Percentiles rank a stretch among this genome's conserved stretches.
phyloP scores from a whole-genome alignment of 2,329 filamentous ascomycete species.

The Colletotrichum sojae region DNA sequence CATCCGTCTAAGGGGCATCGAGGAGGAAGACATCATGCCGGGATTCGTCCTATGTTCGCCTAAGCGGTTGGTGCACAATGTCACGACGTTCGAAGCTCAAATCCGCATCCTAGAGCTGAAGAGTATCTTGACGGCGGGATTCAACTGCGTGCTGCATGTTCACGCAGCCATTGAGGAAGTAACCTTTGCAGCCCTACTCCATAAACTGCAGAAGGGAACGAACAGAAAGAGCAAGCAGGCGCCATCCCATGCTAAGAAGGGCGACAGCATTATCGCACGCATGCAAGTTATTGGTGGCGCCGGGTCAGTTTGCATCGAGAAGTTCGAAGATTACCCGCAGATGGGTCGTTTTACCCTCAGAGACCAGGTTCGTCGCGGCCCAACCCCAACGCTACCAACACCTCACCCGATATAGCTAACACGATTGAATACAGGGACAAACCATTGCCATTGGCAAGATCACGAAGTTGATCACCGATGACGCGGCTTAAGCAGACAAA shows the following conservation, averaged over 20 bases:
- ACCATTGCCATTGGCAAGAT: conserved; percentile 99
- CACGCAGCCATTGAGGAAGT: conserved; percentile 98
- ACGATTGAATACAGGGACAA: conserved; percentile 78
- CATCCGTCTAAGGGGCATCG: conserved; percentile 90
- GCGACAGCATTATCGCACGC: conserved; percentile 89
- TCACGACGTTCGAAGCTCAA: conserved; percentile 92
- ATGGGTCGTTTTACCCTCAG: conserved; percentile 91
- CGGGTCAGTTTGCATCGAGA: conserved; percentile 91
- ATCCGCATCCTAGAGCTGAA: conserved; percentile 96
- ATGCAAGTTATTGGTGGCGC: conserved; percentile 89
- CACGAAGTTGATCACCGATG: conserved; percentile 80
- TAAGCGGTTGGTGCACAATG: conserved; percentile 93
- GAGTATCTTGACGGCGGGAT: conserved; percentile 92
- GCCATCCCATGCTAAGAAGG: conserved; percentile 89
- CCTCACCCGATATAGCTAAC: conserved; percentile 40
- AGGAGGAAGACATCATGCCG: conserved; percentile 96
- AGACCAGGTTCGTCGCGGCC: conserved; percentile 77
- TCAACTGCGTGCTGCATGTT: conserved; percentile 98
- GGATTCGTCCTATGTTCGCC: conserved; percentile 97
- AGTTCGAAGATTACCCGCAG: conserved; percentile 96
- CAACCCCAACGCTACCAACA: conserved; percentile 18
- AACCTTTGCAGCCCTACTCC: conserved; percentile 87
- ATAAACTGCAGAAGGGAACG: conserved; percentile 96
- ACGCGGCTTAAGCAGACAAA: conserved; percentile 46
- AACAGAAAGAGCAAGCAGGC: conserved; percentile 92